Percentiles rank a stretch among this genome's conserved stretches.
phyloP scores from a whole-genome alignment of 2,329 filamentous ascomycete species.

The Aurifilum marmelostoma region DNA sequence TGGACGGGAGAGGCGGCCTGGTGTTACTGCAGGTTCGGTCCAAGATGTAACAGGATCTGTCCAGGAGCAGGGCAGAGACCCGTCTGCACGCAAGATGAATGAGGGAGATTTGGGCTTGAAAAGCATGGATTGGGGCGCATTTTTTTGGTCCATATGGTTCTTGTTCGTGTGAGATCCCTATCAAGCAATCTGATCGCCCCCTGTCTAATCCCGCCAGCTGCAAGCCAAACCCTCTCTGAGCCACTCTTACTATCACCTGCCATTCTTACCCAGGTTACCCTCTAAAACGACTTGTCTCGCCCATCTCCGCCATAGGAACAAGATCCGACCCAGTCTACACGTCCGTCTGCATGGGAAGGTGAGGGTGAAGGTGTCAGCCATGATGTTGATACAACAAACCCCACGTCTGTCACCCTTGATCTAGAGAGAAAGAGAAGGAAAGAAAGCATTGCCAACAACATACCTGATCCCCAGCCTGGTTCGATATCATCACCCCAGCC shows the following conservation, averaged over 20 bases:
- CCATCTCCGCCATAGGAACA: neutral
- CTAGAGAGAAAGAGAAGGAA: no score
- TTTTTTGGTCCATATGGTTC: neutral
- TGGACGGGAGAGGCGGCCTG: conserved; percentile 61
- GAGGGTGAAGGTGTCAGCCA: neutral
- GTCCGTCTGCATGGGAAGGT: neutral
- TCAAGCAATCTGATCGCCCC: neutral
- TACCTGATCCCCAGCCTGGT: neutral
- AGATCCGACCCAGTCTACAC: neutral
- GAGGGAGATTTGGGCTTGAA: no score
- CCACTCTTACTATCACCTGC: neutral
- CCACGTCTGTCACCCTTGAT: no score
- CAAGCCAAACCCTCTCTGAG: neutral
- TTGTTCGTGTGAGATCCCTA: neutral
- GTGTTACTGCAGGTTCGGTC: conserved; percentile 52
- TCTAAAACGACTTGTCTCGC: neutral
- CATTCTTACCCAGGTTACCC: neutral
- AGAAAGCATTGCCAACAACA: neutral
- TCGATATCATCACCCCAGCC: neutral
- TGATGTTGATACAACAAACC: neutral
- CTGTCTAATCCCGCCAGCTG: conserved; percentile 3
- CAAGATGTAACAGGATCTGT: conserved; percentile 46
- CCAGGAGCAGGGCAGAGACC: no score
- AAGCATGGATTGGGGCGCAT: neutral
- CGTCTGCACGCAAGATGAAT: no score